A percentile compares a stretch with the other conserved stretches of the same genome.
phyloP scores from a whole-genome alignment of 345 rosid species.

The Populus alba region DNA sequence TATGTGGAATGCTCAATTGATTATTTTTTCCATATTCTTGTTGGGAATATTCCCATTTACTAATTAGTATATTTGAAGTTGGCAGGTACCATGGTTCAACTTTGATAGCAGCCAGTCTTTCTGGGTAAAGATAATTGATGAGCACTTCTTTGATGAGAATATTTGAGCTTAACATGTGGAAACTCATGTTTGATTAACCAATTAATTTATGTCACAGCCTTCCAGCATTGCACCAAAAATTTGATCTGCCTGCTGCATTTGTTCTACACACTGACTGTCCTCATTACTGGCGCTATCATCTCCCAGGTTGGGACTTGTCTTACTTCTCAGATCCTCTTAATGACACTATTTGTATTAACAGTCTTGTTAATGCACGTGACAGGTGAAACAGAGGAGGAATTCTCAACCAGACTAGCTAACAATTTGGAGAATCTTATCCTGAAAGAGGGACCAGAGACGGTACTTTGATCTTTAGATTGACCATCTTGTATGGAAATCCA shows the following conservation, averaged over 20 bases:
- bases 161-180: conserved; percentile 1
- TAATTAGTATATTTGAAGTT: conserved; percentile 18
- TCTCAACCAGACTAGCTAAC: conserved; percentile 81
- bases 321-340: neutral
- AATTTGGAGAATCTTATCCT: conserved; percentile 83
- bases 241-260: conserved; percentile 96
- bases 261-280: conserved; percentile 94
- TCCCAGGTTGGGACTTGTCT: conserved; percentile 53
- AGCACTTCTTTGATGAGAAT: neutral
- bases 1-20: conserved; percentile 23
- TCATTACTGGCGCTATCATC: conserved; percentile 97
- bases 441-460: conserved; percentile 97
- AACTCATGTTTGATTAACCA: conserved; percentile 5
- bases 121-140: conserved; percentile 56
- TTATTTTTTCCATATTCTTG: neutral
- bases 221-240: conserved; percentile 82
- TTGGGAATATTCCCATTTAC: conserved; percentile 6
- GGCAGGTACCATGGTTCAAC: conserved; percentile 93
- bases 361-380: conserved; percentile 20
- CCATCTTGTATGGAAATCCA: neutral
- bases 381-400: conserved; percentile 97
- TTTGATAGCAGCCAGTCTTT: conserved; percentile 83
- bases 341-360: neutral
- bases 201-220: conserved; percentile 44
- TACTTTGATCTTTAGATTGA: conserved; percentile 28